A percentile compares a stretch with the other conserved stretches of the same genome.
phyloP scores from a whole-genome alignment of 2,329 filamentous ascomycete genomes.

The Huntiella savannae region DNA sequence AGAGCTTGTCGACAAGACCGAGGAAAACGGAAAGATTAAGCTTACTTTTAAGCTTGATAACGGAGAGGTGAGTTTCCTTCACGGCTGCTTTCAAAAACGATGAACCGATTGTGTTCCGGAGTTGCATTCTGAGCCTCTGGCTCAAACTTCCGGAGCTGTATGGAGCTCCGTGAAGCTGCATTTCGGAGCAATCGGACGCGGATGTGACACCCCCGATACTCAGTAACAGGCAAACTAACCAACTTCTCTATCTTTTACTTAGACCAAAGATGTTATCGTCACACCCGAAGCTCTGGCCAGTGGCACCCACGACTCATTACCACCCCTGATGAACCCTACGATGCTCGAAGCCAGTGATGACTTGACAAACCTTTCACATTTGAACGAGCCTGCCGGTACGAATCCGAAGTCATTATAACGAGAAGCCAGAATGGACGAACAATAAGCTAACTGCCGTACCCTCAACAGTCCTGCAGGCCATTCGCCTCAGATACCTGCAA shows the following conservation, averaged over 20 bases:
- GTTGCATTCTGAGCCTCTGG: too few species aligned
- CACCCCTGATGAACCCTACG: slow-evolving; percentile 90
- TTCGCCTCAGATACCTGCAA: slow-evolving; percentile 88
- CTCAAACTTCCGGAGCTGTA: too few species aligned
- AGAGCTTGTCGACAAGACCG: slow-evolving; percentile 70
- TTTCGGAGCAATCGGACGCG: too few species aligned
- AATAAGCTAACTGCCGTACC: neutral
- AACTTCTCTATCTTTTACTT: slow-evolving; percentile 7
- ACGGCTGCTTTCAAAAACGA: too few species aligned
- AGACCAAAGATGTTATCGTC: slow-evolving; percentile 68
- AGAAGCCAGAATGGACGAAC: neutral
- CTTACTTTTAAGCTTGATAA: slow-evolving; percentile 80
- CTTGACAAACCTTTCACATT: slow-evolving; percentile 86
- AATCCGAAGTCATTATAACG: neutral
- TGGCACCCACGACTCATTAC: slow-evolving; percentile 58
- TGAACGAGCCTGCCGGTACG: slow-evolving; percentile 93
- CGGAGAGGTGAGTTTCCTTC: slow-evolving; percentile 52
- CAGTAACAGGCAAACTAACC: neutral
- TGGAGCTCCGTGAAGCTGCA: too few species aligned
- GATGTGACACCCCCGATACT: too few species aligned
- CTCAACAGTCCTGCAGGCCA: slow-evolving; percentile 71
- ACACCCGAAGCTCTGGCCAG: slow-evolving; percentile 57
- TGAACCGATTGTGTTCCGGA: too few species aligned
- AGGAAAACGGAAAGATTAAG: slow-evolving; percentile 70
- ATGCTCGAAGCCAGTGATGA: slow-evolving; percentile 98